phyloP scores from a whole-genome alignment of 2,329 filamentous ascomycete species.

The Aspergillus viridinutans region DNA sequence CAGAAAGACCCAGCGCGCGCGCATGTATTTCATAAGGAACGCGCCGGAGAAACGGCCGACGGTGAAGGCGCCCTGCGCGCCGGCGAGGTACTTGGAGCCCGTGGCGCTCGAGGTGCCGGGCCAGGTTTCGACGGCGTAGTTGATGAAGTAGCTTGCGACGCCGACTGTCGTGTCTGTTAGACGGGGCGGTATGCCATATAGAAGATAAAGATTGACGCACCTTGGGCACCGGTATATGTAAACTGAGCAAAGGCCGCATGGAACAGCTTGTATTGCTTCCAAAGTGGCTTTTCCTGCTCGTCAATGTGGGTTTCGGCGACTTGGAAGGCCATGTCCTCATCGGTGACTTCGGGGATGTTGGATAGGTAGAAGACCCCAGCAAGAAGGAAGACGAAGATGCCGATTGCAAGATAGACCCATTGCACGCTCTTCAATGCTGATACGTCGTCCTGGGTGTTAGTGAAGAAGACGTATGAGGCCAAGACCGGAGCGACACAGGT shows the following conservation, averaged over 20 bases:
- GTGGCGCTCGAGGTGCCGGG: constrained; percentile 50
- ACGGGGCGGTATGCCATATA: not conserved
- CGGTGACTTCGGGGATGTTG: constrained; percentile 68
- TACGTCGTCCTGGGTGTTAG: constrained; percentile 54
- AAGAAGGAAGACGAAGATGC: constrained; percentile 64
- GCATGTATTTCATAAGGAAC: constrained; percentile 61
- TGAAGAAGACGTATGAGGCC: constrained; percentile 70
- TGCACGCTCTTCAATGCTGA: constrained; percentile 64
- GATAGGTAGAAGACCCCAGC: constrained; percentile 64
- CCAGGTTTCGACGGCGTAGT: constrained; percentile 63
- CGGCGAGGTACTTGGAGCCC: constrained; percentile 66
- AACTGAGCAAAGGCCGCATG: constrained; percentile 73
- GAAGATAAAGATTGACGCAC: constrained; percentile 19
- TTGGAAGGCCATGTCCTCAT: constrained; percentile 64
- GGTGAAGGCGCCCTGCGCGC: constrained; percentile 69
- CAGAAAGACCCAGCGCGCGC: constrained; percentile 67
- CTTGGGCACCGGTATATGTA: constrained; percentile 75
- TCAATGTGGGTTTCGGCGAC: constrained; percentile 53
- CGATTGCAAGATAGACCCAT: constrained; percentile 78
- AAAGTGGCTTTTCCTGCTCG: constrained; percentile 57
- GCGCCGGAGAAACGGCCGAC: constrained; percentile 67
- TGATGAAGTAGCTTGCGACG: constrained; percentile 64
- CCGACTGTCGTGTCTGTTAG: constrained; percentile 31
- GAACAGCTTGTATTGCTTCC: constrained; percentile 70
- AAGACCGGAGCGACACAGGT: constrained; percentile 70